Conservation (phyloP, 306 rosid species). For the Dryas alaskensis region DNA sequence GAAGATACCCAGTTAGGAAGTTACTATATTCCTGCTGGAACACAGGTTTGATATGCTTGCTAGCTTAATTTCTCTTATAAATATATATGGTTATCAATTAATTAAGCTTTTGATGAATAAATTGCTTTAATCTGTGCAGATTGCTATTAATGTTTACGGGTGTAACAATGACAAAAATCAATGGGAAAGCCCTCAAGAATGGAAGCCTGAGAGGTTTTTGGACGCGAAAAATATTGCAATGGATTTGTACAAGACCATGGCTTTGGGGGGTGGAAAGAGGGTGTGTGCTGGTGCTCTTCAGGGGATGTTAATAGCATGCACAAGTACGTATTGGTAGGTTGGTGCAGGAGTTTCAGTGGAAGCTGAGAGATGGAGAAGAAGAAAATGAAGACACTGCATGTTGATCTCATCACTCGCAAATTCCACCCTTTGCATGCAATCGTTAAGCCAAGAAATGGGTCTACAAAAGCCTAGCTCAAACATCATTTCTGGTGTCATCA, state of each 20-base stretch:
- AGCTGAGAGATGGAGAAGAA: slow-evolving; percentile 69
- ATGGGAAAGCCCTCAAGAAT: slow-evolving; percentile 70
- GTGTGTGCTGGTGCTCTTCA: slow-evolving; percentile 83
- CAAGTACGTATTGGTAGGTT: slow-evolving; percentile 67
- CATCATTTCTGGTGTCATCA: background rate
- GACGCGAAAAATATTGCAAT: slow-evolving; percentile 41
- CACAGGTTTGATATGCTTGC: background rate
- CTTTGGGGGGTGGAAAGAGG: slow-evolving; percentile 96
- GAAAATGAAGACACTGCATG: slow-evolving; percentile 76
- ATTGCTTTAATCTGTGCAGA: no score
- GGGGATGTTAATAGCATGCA: slow-evolving; percentile 59
- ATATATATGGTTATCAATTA: no score
- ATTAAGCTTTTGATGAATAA: no score
- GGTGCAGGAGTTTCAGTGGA: slow-evolving; percentile 70
- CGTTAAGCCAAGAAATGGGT: slow-evolving; percentile 47
- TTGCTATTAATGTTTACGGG: slow-evolving; percentile 57
- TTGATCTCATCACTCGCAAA: slow-evolving; percentile 80
- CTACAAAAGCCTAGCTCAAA: background rate
- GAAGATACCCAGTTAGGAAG: slow-evolving; percentile 81
- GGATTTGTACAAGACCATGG: slow-evolving; percentile 87
- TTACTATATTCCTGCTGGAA: slow-evolving; percentile 76
- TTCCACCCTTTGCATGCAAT: slow-evolving; percentile 59
- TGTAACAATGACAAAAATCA: slow-evolving; percentile 67
- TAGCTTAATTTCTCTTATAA: no score
- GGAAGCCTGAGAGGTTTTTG: slow-evolving; percentile 87